Conservation (phyloP, 768 basidiomycete genomes). For the Trametes maxima region DNA sequence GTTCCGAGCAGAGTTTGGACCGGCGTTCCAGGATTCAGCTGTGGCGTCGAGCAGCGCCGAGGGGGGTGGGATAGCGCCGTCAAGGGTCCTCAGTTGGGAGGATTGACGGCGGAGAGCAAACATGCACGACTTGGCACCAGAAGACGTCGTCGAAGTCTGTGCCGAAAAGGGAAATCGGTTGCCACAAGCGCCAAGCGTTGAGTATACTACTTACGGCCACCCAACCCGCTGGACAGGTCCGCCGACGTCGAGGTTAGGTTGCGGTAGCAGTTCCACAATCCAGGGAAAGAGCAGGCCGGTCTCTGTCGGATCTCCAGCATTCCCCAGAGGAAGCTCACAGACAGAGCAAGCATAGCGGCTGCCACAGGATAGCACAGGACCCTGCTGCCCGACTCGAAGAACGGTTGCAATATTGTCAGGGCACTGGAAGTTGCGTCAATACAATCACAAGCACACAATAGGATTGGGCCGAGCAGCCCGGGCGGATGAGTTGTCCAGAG, state of each 20-base stretch:
- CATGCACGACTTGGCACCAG: neutral
- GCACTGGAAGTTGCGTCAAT: no score
- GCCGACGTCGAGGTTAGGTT: constrained; percentile 7
- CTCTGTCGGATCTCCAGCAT: constrained; percentile 20
- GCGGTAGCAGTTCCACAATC: constrained; percentile 7
- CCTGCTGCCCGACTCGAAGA: no score
- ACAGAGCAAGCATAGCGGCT: neutral
- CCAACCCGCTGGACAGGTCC: neutral
- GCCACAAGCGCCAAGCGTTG: constrained; percentile 2
- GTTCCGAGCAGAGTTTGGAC: neutral
- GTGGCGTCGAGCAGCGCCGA: constrained; percentile 4
- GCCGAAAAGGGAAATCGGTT: neutral
- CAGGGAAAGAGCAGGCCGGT: neutral
- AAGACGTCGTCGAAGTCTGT: constrained; percentile 6
- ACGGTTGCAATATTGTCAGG: no score
- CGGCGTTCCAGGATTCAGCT: neutral
- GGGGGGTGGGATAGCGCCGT: neutral
- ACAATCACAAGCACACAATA: no score
- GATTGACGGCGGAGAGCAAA: neutral
- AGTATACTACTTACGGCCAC: neutral
- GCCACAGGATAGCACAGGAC: neutral
- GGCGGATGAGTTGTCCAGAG: no score
- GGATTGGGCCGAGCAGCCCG: no score
- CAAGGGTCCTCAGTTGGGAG: neutral
- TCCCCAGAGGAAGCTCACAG: constrained; percentile 1